phyloP scores from a whole-genome alignment of 441 rosid species.

The Adansonia grandidieri region DNA sequence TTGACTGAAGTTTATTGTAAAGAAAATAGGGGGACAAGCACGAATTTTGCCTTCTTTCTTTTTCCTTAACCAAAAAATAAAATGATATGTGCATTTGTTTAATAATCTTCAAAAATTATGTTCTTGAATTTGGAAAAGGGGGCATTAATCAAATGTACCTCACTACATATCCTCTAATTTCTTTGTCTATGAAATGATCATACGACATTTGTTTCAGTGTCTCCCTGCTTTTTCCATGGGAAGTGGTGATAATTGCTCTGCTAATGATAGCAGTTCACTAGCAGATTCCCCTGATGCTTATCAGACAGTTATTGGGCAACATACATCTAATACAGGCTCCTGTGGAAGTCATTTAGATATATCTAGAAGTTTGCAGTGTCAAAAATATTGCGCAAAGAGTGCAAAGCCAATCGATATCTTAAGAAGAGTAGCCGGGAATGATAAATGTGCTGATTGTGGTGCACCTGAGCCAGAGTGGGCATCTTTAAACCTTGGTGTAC shows the following conservation, averaged over 20 bases:
- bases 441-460: constrained; percentile 95
- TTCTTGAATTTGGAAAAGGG: background rate
- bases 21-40: background rate
- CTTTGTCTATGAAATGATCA: constrained; percentile 27
- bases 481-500: constrained; percentile 91
- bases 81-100: constrained; percentile 2
- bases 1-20: background rate
- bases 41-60: background rate
- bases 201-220: constrained; percentile 49
- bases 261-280: constrained; percentile 66
- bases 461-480: constrained; percentile 99
- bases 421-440: constrained; percentile 82
- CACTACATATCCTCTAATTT: constrained; percentile 12
- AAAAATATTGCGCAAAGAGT: constrained; percentile 45
- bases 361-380: constrained; percentile 64
- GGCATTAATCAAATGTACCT: constrained; percentile 10
- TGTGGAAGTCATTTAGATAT: constrained; percentile 53
- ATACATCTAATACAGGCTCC: constrained; percentile 41
- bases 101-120: background rate
- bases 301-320: constrained; percentile 59
- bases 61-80: background rate
- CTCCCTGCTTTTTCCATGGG: constrained; percentile 50
- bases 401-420: constrained; percentile 82
- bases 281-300: constrained; percentile 62
- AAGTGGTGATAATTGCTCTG: constrained; percentile 60